Conservation (phyloP, 108 stramenopile species). For the Cafeteria roenbergensis region DNA sequence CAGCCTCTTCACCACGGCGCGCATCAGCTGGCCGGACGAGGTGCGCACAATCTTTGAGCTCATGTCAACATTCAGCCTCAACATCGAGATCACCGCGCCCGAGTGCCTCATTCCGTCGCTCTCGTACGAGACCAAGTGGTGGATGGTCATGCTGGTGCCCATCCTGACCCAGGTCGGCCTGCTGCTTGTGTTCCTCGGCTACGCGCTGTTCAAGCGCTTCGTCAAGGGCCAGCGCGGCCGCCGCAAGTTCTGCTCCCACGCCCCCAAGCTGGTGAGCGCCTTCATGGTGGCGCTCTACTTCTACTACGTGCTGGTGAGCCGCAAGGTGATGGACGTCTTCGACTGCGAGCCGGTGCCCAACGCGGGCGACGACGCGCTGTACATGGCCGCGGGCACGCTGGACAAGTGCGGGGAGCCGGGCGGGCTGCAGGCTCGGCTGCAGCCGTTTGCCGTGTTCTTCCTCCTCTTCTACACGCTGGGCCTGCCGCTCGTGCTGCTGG, state of each 20-base stretch:
- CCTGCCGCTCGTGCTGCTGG: background rate
- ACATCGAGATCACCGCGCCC: background rate
- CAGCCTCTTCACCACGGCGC: background rate
- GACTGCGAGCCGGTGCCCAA: too few species aligned
- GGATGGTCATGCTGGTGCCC: background rate
- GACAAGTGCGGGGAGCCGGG: too few species aligned
- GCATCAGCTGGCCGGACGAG: background rate
- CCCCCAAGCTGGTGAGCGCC: too few species aligned
- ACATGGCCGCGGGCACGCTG: too few species aligned
- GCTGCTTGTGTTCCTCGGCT: background rate
- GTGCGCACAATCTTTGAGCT: background rate
- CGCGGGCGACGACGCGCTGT: too few species aligned
- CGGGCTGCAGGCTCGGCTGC: background rate
- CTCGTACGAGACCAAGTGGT: background rate
- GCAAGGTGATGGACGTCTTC: too few species aligned
- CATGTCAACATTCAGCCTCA: background rate
- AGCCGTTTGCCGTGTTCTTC: background rate
- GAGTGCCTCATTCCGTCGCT: background rate
- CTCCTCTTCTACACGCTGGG: conserved; percentile 3
- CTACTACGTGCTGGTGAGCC: too few species aligned
- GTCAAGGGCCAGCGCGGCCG: too few species aligned
- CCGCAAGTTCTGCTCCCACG: too few species aligned
- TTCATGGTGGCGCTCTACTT: too few species aligned
- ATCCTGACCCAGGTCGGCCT: background rate
- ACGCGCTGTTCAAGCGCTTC: too few species aligned